Base-by-base conservation (phyloP, 1,139 yeast species). In the Debaryomycetaceae sp. region DNA sequence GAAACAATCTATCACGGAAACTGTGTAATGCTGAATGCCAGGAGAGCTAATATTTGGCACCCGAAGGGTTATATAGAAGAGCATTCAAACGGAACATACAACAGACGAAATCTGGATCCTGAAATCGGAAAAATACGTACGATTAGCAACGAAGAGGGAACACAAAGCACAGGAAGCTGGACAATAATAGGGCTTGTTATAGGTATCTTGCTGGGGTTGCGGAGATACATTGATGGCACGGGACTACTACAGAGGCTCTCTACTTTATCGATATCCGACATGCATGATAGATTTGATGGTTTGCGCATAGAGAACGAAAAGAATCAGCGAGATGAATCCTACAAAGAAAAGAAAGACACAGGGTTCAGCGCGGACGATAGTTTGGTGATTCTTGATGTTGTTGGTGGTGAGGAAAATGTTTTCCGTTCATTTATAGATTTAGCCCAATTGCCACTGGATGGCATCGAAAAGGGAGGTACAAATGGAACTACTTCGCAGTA, bases 321-420 rank as follows among this genome's bases (percentile, higher is more conserved):
- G 4, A 8, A 8, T 27, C 31, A 27, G 11, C 11, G 31, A 7
- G 31, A 11, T 27, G 8, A 17, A 17, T 17, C 20, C 20, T 17
- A 17, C 20, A 11, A 27, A 27, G 11, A 27, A 27, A 11, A 27
- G 11, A 11, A 27, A 27, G 31, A 39, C 6, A 22, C 9, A 34
- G 34, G 23, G 30, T 31, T 33, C 24, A 42, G 42, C 7, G 39
- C 42, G 6, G 45, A 44, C 24, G 46, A 42, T 9, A 46, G 49
- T 27, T 39, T 46, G 37, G 38, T 44, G 6, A 38, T 46, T 14
- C 36, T 46, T 7, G 44, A 42, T 34, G 45, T 40, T 5, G 38
- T 24, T 22, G 34, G 34, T 17, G 36, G 37, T 14, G 6, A 17
- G 34, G 23, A 14, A 2, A 40, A 39, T 27, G 17, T 39, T 5